phyloP scores from a whole-genome alignment of 139 green algal genomes.

The Micractinium sp. region DNA sequence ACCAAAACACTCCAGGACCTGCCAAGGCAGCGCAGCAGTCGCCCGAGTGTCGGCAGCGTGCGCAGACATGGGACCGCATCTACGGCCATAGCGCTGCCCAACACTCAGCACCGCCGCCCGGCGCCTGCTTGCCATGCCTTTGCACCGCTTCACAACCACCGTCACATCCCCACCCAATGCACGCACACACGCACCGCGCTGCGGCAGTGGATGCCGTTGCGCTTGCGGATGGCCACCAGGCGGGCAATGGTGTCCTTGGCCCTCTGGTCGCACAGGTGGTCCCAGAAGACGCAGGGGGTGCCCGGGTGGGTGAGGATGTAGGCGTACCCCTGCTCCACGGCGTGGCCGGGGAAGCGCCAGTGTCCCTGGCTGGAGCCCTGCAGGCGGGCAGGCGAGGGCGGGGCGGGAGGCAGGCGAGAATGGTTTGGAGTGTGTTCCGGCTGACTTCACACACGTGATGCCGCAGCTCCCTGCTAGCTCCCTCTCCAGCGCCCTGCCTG shows the following conservation, averaged over 20 bases:
- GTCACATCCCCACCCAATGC: not conserved
- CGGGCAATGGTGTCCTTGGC: slow-evolving; percentile 51
- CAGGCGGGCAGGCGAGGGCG: slow-evolving; percentile 30
- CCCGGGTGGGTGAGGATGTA: slow-evolving; percentile 97
- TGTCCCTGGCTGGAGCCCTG: slow-evolving; percentile 74
- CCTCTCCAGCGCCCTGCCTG: no score
- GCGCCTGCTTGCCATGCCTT: no score
- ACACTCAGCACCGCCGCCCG: no score
- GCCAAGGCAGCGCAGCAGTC: no score
- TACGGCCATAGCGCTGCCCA: no score
- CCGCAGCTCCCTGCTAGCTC: no score
- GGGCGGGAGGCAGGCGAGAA: not conserved
- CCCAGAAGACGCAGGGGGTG: slow-evolving; percentile 80
- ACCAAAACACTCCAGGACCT: not conserved
- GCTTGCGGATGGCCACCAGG: slow-evolving; percentile 53
- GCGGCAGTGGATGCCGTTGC: slow-evolving; percentile 74
- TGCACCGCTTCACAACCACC: no score
- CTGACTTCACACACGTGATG: no score
- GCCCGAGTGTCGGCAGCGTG: no score
- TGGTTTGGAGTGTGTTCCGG: no score
- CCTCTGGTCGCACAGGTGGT: slow-evolving; percentile 74
- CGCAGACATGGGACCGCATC: no score
- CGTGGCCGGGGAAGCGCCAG: slow-evolving; percentile 82
- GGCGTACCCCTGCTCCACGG: slow-evolving; percentile 82
- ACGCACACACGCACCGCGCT: slow-evolving; percentile 25